Evolutionary conservation across 139 green algal species (phyloP).

Genomic region (Mesostigma viride): DNA sequence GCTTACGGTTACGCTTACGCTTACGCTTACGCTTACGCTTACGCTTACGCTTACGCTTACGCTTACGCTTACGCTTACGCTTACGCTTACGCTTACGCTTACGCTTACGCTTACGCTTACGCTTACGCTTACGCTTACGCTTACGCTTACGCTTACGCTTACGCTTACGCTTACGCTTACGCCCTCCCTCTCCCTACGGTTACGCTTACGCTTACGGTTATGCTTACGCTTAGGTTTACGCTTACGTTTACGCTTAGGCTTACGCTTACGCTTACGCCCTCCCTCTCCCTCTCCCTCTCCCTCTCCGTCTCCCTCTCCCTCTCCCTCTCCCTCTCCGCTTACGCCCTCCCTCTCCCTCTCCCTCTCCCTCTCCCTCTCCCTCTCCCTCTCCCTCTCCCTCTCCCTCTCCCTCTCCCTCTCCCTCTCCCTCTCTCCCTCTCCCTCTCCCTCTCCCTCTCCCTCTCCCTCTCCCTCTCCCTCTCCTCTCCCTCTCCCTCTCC

Average conservation of each 20-base stretch:
- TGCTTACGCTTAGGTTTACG: too few relatives aligned
- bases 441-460: too few relatives aligned
- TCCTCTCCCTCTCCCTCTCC: neutral
- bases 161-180: neutral
- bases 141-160: neutral
- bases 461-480: too few relatives aligned
- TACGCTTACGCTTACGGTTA: too few relatives aligned
- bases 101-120: neutral
- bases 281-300: neutral
- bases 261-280: too few relatives aligned
- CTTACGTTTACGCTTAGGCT: too few relatives aligned
- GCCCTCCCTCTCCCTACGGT: too few relatives aligned
- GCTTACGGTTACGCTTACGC: neutral
- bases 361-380: too few relatives aligned
- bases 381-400: too few relatives aligned
- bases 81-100: neutral
- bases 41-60: neutral
- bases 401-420: too few relatives aligned
- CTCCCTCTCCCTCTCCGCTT: neutral
- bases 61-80: neutral
- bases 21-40: neutral
- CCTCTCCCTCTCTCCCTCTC: too few relatives aligned
- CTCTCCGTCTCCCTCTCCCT: neutral
- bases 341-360: too few relatives aligned
- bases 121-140: neutral